A percentile compares a stretch with the other conserved stretches of the same genome.
These are phyloP conservation scores for Tricholomella constricta DNA, from an alignment of 768 basidiomycete genomes.

Conservation along the genomic window DNA sequence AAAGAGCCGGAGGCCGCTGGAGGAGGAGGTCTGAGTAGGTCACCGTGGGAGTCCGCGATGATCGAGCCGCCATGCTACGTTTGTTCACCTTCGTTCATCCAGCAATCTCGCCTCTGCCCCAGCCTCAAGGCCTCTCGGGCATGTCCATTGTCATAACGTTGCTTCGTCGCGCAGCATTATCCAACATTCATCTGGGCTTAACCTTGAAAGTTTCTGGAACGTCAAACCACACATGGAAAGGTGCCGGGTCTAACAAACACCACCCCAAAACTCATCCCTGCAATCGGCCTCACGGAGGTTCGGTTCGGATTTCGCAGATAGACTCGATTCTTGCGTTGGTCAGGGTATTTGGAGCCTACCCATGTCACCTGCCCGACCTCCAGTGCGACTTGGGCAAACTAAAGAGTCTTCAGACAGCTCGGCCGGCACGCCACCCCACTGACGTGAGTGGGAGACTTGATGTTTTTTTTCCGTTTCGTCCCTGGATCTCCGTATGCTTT, in stretches of 20 bases:
- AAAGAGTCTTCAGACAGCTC: conserved; percentile 2
- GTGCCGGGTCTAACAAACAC: background rate
- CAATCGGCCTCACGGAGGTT: conserved; percentile 4
- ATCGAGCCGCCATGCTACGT: no score
- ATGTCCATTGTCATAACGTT: conserved; percentile 11
- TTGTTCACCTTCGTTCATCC: background rate
- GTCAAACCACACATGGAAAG: background rate
- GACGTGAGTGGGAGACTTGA: conserved; percentile 12
- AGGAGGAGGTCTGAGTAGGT: background rate
- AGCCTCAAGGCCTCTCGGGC: background rate
- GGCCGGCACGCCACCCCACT: conserved; percentile 11
- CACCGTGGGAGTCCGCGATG: conserved; percentile 10
- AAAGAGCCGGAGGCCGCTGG: background rate
- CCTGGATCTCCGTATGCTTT: background rate
- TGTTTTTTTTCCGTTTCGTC: background rate
- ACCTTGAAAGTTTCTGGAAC: background rate
- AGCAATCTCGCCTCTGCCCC: background rate
- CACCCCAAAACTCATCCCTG: conserved; percentile 5
- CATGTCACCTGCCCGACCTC: conserved; percentile 6
- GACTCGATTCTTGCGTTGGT: background rate
- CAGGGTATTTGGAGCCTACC: background rate
- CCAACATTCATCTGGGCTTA: conserved; percentile 1
- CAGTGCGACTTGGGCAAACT: background rate
- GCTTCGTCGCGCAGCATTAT: background rate
- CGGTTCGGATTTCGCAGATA: background rate